phyloP scores from a whole-genome alignment of 331 rosid genomes.

The Arachis monticola region DNA sequence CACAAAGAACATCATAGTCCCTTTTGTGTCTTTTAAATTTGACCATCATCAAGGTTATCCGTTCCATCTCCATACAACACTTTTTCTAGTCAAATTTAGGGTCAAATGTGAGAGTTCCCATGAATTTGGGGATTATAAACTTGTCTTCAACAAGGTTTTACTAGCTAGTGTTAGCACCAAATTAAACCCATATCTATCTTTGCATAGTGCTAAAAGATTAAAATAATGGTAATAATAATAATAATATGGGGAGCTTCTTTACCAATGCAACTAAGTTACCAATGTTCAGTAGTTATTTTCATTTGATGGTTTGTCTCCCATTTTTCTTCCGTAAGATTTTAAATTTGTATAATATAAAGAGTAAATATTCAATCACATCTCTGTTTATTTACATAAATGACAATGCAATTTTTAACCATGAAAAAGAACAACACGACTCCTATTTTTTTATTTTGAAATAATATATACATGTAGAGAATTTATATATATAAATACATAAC shows the following conservation, averaged over 20 bases:
- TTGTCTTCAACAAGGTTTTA: slow-evolving; percentile 27
- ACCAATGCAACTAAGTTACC: slow-evolving; percentile 3
- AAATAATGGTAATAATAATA: no score
- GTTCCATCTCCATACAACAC: not conserved
- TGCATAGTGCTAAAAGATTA: not conserved
- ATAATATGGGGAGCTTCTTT: slow-evolving; percentile 18
- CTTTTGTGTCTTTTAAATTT: slow-evolving; percentile 27
- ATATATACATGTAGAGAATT: no score
- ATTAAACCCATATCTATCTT: slow-evolving; percentile 9
- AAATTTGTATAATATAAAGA: no score
- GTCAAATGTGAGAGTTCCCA: slow-evolving; percentile 54
- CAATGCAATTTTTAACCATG: no score
- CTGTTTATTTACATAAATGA: no score
- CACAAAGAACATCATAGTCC: slow-evolving; percentile 36
- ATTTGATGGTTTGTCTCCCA: no score
- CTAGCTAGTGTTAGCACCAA: slow-evolving; percentile 7
- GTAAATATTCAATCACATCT: no score
- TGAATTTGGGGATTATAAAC: slow-evolving; percentile 44
- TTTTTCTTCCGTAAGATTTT: no score
- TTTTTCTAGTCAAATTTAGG: slow-evolving; percentile 33
- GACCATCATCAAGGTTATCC: slow-evolving; percentile 28
- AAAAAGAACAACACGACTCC: no score
- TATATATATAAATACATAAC: no score
- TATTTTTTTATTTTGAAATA: no score
- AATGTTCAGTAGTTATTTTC: no score